Percentiles rank a stretch among this genome's conserved stretches.
Evolutionary conservation across 768 basidiomycete species (phyloP).

Genomic region (Naganishia onofrii): DNA sequence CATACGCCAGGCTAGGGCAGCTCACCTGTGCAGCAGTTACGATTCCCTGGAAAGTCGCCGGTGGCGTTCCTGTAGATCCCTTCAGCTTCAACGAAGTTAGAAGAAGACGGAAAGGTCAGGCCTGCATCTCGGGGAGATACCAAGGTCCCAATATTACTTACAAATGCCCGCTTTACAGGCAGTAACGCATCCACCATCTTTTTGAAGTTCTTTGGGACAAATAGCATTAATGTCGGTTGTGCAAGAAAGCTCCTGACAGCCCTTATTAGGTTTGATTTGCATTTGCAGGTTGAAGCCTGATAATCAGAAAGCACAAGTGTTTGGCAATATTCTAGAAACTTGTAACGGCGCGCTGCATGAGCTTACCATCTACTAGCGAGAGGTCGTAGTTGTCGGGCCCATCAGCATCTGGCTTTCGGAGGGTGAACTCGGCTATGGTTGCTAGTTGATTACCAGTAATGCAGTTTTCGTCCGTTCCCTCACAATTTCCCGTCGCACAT

Average conservation of each 20-base stretch:
- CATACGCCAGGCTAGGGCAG: no score
- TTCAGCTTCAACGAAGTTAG: neutral
- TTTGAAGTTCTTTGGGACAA: neutral
- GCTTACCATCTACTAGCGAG: conserved; percentile 18
- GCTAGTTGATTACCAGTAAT: neutral
- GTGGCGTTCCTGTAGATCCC: neutral
- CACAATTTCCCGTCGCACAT: neutral
- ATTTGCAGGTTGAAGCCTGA: conserved; percentile 16
- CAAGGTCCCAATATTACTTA: neutral
- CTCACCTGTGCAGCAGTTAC: conserved; percentile 18
- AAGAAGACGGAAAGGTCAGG: neutral
- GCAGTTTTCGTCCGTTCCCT: neutral
- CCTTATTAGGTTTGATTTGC: neutral
- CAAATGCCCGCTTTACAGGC: neutral
- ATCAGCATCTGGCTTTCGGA: neutral
- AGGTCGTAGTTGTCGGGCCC: neutral
- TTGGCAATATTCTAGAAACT: neutral
- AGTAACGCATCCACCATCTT: neutral
- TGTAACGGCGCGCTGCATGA: no score
- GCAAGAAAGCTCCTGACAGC: neutral
- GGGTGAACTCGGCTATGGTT: conserved; percentile 2
- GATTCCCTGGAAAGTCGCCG: neutral
- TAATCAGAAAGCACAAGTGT: no score
- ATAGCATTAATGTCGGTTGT: neutral
- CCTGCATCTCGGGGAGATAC: neutral